Percentiles rank a stretch among this genome's conserved stretches.
Evolutionary conservation across 768 basidiomycete genomes (phyloP).

Genomic region (Mycena filopes): DNA sequence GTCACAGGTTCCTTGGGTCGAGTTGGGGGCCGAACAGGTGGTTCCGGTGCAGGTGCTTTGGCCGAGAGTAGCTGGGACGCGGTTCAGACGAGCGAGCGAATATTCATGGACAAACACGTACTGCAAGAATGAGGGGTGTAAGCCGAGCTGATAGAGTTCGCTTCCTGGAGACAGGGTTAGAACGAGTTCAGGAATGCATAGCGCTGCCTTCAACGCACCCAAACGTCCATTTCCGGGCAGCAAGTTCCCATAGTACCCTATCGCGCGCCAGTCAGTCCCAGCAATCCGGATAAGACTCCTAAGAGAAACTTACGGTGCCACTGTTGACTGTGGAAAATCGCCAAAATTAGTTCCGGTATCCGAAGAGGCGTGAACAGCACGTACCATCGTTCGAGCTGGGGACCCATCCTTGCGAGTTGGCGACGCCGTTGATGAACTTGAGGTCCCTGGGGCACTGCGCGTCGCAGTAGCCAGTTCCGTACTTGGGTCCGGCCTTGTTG

Average conservation of each 20-base stretch:
- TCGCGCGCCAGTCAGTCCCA: too few relatives aligned
- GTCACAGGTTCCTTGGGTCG: slow-evolving; percentile 45
- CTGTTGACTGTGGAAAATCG: slow-evolving; percentile 43
- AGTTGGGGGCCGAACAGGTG: slow-evolving; percentile 39
- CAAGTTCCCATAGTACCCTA: slow-evolving; percentile 20
- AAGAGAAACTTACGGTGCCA: slow-evolving; percentile 39
- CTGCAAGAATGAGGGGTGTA: slow-evolving; percentile 55
- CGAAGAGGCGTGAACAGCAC: background rate
- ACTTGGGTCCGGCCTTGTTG: slow-evolving; percentile 65
- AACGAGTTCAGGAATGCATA: slow-evolving; percentile 16
- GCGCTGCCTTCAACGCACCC: background rate
- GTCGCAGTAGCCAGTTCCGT: slow-evolving; percentile 73
- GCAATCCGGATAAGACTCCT: too few relatives aligned
- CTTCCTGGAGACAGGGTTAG: slow-evolving; percentile 10
- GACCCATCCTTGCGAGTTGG: slow-evolving; percentile 22
- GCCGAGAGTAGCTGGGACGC: slow-evolving; percentile 39
- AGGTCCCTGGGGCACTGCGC: slow-evolving; percentile 70
- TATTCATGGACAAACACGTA: slow-evolving; percentile 12
- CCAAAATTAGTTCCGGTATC: background rate
- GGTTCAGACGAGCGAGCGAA: background rate
- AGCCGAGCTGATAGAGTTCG: slow-evolving; percentile 42
- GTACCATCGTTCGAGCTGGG: slow-evolving; percentile 24
- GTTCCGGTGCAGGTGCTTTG: slow-evolving; percentile 49
- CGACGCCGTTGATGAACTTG: slow-evolving; percentile 67
- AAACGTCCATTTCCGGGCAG: slow-evolving; percentile 20